Base-by-base conservation (phyloP, 352 stramenopile genomes). In the Blastocystis sp. region DNA sequence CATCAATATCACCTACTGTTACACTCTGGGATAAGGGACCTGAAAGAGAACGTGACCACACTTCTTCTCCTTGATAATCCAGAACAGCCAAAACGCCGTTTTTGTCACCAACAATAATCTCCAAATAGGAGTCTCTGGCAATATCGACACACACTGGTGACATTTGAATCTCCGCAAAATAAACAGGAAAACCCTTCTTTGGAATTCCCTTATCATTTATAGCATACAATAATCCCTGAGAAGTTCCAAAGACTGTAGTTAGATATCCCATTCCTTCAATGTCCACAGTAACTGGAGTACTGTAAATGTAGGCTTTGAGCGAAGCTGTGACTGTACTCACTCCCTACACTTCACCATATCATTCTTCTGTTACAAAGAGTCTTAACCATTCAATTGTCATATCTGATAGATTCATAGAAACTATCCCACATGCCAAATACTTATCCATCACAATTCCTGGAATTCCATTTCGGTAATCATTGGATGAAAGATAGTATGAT, bases 71-170 rank as follows among this genome's bases (percentile, higher is more conserved):
- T 27, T 44, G 51, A 35, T 58, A 30, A 42, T 84, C 56, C 27
- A 84, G 24, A 7, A 84, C 73, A 11, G 73, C 73, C 17, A 84
- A 40, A 30, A 84, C 53, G 17, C 73, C 73, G 17, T 22, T 44
- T 35, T 69, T 64, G 27, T 84, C 73, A 37, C 73, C 73, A 4
- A 84, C 73, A 9, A 84, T 57, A 48, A 84, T 84, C 73, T 84
- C 73, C 22, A 84, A 37, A 44, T 84, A 84, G 0, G 51, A 54
- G 53, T 84, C 73, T 27, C 30, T 44, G 0, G 53, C 73, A 17
- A 84, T 33, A 42, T 84, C 73, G n/a, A 27, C 73, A 24, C 73
- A 84, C 17, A 84, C 48, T 3, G 53, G 42, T 24, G 24, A 35
- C 73, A 84, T 84, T 15, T 30, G 22, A 30, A 84, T 84, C 30